A percentile compares a stretch with the other conserved stretches of the same genome.
Evolutionary conservation across 2,329 filamentous ascomycete species (phyloP).

Genomic region (Immersiporthe knoxdaviesiana): DNA sequence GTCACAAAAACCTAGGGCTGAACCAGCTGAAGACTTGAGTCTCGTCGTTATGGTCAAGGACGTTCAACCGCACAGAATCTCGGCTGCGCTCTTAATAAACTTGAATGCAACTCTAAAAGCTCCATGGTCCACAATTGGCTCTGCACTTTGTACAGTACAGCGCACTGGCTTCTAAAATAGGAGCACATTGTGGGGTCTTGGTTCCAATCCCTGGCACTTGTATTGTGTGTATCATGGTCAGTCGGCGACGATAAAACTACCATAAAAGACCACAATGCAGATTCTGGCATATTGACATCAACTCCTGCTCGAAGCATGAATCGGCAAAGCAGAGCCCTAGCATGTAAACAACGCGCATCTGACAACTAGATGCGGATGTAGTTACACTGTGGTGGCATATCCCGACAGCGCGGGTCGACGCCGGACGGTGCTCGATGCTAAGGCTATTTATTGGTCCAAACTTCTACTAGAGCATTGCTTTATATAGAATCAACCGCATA

Average conservation of each 20-base stretch:
- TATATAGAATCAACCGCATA: constrained; percentile 9
- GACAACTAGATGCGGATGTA: not conserved
- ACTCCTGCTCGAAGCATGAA: not conserved
- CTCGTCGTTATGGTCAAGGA: too few relatives aligned
- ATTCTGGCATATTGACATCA: not conserved
- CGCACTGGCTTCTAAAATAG: not conserved
- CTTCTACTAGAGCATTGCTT: not conserved
- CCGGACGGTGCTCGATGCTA: not conserved
- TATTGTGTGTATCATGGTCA: not conserved
- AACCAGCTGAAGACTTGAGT: too few relatives aligned
- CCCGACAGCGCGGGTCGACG: not conserved
- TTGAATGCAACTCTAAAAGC: too few relatives aligned
- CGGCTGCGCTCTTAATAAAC: not conserved
- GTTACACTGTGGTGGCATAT: not conserved
- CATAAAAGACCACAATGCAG: too few relatives aligned
- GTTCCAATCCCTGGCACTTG: not conserved
- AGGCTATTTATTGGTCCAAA: not conserved
- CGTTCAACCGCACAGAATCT: not conserved
- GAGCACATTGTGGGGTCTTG: not conserved
- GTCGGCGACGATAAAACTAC: not conserved
- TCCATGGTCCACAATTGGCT: not conserved
- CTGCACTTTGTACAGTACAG: too few relatives aligned
- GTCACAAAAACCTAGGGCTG: too few relatives aligned
- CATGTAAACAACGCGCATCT: not conserved
- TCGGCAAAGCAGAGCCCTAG: not conserved